Conservation (phyloP, 495 filamentous ascomycete genomes). For the Hyaloscypha hepaticicola region DNA sequence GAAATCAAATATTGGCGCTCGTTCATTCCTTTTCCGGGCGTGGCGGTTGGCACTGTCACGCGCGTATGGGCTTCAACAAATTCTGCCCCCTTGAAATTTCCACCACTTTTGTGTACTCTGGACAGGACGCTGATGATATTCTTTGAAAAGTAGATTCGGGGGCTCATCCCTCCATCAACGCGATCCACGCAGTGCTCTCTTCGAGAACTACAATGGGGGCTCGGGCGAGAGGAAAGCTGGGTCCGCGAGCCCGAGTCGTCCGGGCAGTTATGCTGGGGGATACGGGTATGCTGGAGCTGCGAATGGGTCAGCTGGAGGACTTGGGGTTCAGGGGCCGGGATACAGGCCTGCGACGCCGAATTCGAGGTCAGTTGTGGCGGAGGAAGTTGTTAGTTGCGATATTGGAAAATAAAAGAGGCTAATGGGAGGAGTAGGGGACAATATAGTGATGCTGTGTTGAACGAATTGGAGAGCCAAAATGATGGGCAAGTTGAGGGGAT, state of each 20-base stretch:
- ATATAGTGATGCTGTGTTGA: constrained; percentile 89
- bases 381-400: constrained; percentile 2
- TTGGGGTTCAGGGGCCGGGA: constrained; percentile 24
- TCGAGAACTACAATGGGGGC: constrained; percentile 77
- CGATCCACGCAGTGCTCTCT: constrained; percentile 84
- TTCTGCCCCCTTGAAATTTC: background rate
- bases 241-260: constrained; percentile 43
- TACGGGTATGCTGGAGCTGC: constrained; percentile 60
- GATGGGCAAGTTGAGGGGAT: constrained; percentile 89
- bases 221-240: constrained; percentile 53
- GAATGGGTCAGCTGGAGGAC: constrained; percentile 18
- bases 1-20: background rate
- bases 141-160: constrained; percentile 12
- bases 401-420: background rate
- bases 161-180: constrained; percentile 63
- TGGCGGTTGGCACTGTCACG: background rate
- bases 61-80: background rate
- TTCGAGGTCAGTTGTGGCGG: constrained; percentile 54
- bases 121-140: background rate
- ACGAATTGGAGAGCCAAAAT: constrained; percentile 93
- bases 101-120: background rate
- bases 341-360: constrained; percentile 80
- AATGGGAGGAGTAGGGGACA: constrained; percentile 61
- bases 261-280: constrained; percentile 41
- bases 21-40: background rate